Evolutionary conservation across 2,329 filamentous ascomycete species (phyloP), one percentile per base, ranked within the genome.

Genomic region (Fusarium foetens): DNA sequence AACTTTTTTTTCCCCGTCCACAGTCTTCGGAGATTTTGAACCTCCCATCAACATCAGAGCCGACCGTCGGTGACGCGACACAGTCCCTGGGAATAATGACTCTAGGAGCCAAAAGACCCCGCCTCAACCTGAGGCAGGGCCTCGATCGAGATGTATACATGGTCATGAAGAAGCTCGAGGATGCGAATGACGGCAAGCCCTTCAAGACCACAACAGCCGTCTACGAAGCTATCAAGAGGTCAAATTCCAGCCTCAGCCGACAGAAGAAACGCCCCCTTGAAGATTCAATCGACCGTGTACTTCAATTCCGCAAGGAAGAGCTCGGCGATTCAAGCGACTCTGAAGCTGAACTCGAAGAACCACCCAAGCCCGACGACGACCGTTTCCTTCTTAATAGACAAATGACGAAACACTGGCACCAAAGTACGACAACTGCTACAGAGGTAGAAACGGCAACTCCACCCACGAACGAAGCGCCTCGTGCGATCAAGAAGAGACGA

Each of bases 211-310:
- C 92, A 7, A 81, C 86, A 5, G 82, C 84, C 5, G 88, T 97
- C 3, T 97, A 96, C 79, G 91, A 94, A 42, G 89, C 89, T 65
- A 94, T 98, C 69, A 93, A 94, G 75, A 84, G 86, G 55, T 97
- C 94, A 19, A 98, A 98, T 80, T 97, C 94, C 0, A 94, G 92
- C 74, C 83, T 98, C 27, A 94, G 93, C 70, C 87, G 96, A 27
- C 90, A 93, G 73, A 94, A 94, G 42, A 97, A 96, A 81, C 91
- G 91, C 68, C 86, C 92, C 1, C 83, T 98, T 3, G 93, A 97
- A 80, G 93, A 96, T 71, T 92, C 93, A 39, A 94, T 98, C 71
- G 94, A 97, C 69, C 87, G 94, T 12, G 94, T 95, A 0, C 83
- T 98, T 21, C 88, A 91, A 12, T 89, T 94, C 23, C 85, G 95